Conservation (phyloP, 1,284 basidiomycete species). For the Testicularia cyperi region DNA sequence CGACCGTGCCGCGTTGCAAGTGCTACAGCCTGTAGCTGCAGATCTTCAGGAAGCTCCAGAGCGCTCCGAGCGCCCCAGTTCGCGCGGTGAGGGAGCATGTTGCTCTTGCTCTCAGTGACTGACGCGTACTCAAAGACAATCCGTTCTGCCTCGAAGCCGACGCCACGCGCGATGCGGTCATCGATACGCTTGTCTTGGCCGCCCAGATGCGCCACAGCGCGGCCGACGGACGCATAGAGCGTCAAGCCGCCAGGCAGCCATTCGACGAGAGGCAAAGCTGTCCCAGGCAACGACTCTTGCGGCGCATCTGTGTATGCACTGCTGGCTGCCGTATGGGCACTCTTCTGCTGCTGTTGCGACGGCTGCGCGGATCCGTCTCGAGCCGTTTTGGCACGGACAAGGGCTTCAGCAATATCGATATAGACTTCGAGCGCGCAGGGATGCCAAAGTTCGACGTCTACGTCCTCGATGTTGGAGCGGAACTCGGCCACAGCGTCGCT, state of each 20-base stretch:
- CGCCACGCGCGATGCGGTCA: slow-evolving; percentile 37
- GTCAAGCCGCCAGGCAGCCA: slow-evolving; percentile 29
- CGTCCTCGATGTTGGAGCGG: slow-evolving; percentile 37
- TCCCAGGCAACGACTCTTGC: neutral
- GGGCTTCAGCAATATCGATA: slow-evolving; percentile 9
- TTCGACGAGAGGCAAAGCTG: slow-evolving; percentile 28
- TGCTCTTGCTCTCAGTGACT: slow-evolving; percentile 24
- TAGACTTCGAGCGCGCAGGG: slow-evolving; percentile 29
- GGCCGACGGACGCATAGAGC: slow-evolving; percentile 45
- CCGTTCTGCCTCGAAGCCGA: slow-evolving; percentile 45
- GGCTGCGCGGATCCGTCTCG: neutral
- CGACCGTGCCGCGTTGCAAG: slow-evolving; percentile 36
- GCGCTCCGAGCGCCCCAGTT: slow-evolving; percentile 44
- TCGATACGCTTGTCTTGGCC: slow-evolving; percentile 40
- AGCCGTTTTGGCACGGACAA: slow-evolving; percentile 2
- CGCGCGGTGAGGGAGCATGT: slow-evolving; percentile 11
- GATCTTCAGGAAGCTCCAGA: slow-evolving; percentile 47
- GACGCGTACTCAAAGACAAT: slow-evolving; percentile 41
- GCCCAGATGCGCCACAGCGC: slow-evolving; percentile 39
- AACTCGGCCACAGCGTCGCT: slow-evolving; percentile 26
- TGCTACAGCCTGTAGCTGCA: slow-evolving; percentile 31
- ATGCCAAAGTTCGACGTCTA: slow-evolving; percentile 51
- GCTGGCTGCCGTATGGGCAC: too few relatives aligned
- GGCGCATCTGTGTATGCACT: too few relatives aligned
- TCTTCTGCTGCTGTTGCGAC: neutral